phyloP scores from a whole-genome alignment of 495 filamentous ascomycete genomes.

The Alectoria sarmentosa region DNA sequence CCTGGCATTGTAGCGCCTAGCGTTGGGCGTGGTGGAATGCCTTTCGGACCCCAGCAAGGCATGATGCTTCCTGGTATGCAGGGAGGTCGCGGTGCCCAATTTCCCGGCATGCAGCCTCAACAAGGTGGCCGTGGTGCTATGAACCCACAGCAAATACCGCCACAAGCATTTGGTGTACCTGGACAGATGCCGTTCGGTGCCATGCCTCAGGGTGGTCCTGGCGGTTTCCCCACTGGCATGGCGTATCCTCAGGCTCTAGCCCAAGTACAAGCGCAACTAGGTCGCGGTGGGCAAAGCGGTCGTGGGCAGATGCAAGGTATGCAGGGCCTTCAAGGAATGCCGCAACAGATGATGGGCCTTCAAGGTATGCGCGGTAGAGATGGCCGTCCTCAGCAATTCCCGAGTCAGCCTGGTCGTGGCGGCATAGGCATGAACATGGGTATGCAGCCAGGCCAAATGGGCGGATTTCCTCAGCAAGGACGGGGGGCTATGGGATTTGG shows the following conservation, averaged over 20 bases:
- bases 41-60: constrained; percentile 74
- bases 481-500: constrained; percentile 31
- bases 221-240: constrained; percentile 48
- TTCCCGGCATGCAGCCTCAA: constrained; percentile 59
- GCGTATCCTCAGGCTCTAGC: constrained; percentile 54
- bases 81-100: constrained; percentile 75
- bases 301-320: constrained; percentile 73
- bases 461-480: constrained; percentile 36
- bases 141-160: constrained; percentile 63
- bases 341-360: constrained; percentile 56
- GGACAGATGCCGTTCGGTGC: constrained; percentile 70
- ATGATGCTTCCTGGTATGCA: constrained; percentile 79
- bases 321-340: constrained; percentile 59
- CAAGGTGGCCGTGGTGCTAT: constrained; percentile 72
- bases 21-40: constrained; percentile 68
- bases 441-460: constrained; percentile 42
- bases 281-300: constrained; percentile 62
- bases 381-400: constrained; percentile 45
- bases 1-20: constrained; percentile 63
- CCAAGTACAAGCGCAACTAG: constrained; percentile 44
- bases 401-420: constrained; percentile 35
- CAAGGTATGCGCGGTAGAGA: constrained; percentile 66
- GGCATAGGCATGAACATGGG: constrained; percentile 41
- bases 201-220: constrained; percentile 58
- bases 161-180: constrained; percentile 67